Percentiles rank a stretch among this genome's conserved stretches.
Evolutionary conservation across 2,329 filamentous ascomycete species (phyloP).

Genomic region (Hypoxylon rubiginosum): DNA sequence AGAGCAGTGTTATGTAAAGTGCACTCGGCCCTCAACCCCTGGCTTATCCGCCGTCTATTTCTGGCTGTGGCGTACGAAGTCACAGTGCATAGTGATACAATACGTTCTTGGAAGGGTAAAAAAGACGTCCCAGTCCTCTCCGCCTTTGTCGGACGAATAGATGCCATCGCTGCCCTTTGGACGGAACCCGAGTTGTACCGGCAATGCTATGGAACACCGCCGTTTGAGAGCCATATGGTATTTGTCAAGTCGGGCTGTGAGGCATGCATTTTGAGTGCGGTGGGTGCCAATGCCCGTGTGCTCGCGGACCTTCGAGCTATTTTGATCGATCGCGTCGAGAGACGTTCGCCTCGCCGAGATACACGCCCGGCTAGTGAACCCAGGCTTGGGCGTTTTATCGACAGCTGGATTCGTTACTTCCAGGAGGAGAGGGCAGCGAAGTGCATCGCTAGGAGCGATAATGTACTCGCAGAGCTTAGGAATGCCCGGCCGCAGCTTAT

Average conservation of each 20-base stretch:
- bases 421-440: constrained; percentile 38
- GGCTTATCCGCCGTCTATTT: constrained; percentile 61
- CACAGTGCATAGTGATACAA: constrained; percentile 49
- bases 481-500: constrained; percentile 36
- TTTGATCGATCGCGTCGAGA: constrained; percentile 56
- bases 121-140: constrained; percentile 38
- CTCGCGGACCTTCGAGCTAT: constrained; percentile 62
- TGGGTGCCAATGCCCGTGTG: constrained; percentile 60
- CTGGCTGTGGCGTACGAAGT: constrained; percentile 59
- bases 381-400: constrained; percentile 57
- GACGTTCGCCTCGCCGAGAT: constrained; percentile 21
- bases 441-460: constrained; percentile 43
- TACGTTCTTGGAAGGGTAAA: constrained; percentile 47
- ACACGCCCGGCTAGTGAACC: constrained; percentile 44
- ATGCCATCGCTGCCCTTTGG: constrained; percentile 56
- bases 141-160: constrained; percentile 52
- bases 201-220: constrained; percentile 50
- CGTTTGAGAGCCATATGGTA: constrained; percentile 49
- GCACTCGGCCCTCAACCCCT: constrained; percentile 59
- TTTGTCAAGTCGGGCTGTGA: constrained; percentile 60
- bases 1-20: constrained; percentile 57
- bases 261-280: constrained; percentile 65
- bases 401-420: constrained; percentile 60
- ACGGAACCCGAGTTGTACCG: constrained; percentile 55
- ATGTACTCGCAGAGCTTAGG: constrained; percentile 41